Evolutionary conservation across 129 eudicot species (phyloP), one percentile per base, ranked within the genome.

Genomic region (Erigeron canadensis): DNA sequence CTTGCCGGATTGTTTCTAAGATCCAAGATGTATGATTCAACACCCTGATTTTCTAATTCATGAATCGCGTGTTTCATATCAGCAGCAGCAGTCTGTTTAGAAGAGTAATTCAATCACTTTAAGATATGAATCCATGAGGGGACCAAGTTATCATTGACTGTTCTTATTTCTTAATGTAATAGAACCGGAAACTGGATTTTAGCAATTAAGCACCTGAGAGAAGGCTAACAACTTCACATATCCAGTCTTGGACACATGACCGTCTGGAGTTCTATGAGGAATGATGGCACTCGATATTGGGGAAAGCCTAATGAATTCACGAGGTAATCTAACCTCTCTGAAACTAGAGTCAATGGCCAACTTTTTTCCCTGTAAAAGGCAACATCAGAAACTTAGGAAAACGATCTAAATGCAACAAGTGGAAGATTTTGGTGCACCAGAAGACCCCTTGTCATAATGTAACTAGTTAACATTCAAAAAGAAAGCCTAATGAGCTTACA

Each of bases 1-100:
- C 96, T 84, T 75, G 77, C 98, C 40, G 98, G 97, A 82, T 94
- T 94, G 80, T 94, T 94, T 43, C 98, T 81, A 59, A 94, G 84
- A 81, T 94, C 98, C 77, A 94, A 78, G 51, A 94, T 94, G 77
- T 87, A 94, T 6, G 98, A 89, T 23, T 89, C 87, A 11, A 94
- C 98, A 46, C 96, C 98, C 83, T 87, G 90, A 71, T 87, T 81
- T 79, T 94, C 96, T 85, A 89, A 80, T 61, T 87, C 88, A 34
- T 76, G 28, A 63, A 94, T 84, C 1, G 91, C 88, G 46, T 81
- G 89, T 76, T 94, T 90, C 97, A 94, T 94, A 65, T 94, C 98
- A 62, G 79, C 69, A 56, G 98, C 98, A 73, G 98, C 98, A 45
- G 93, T 85, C 98, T 94, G 88, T 75, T 70, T 40, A 81, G 21